A percentile compares a stretch with the other conserved stretches of the same genome.
These are phyloP conservation scores for Guyanaporus albipodus DNA, from an alignment of 768 basidiomycete species.

Conservation along the genomic window DNA sequence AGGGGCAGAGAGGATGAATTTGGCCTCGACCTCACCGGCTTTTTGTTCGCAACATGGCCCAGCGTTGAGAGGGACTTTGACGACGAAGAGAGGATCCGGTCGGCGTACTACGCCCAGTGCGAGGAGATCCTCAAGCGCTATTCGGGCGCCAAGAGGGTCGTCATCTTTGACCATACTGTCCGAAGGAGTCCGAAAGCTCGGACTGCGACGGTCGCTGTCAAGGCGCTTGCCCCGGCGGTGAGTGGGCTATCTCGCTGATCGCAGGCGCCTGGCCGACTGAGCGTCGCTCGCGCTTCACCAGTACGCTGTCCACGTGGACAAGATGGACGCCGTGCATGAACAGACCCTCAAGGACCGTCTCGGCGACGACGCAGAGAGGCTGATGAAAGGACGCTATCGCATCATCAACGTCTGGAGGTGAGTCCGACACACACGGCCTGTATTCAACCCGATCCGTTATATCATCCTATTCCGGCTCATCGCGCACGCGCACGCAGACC, in stretches of 20 bases:
- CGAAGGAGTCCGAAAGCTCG: background rate
- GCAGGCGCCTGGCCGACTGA: too few relatives aligned
- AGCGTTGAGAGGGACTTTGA: background rate
- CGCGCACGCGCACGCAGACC: background rate
- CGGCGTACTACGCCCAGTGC: background rate
- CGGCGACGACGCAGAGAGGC: conserved; percentile 37
- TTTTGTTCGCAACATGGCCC: background rate
- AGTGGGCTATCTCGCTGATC: background rate
- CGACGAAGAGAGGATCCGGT: background rate
- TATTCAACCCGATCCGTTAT: too few relatives aligned
- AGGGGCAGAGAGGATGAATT: background rate
- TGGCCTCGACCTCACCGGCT: background rate
- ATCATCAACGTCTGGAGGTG: conserved; percentile 44
- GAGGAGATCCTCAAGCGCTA: background rate
- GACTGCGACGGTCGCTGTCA: background rate
- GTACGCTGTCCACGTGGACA: background rate
- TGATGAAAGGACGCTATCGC: conserved; percentile 36
- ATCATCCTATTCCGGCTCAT: too few relatives aligned
- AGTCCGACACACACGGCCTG: background rate
- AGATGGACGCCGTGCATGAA: background rate
- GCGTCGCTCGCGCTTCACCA: background rate
- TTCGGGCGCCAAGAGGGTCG: background rate
- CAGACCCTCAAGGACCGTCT: conserved; percentile 22
- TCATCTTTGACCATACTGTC: background rate
- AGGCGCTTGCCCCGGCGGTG: background rate